A percentile compares a stretch with the other conserved stretches of the same genome.
These are phyloP conservation scores for Aspergillus chevalieri DNA, from an alignment of 2,329 filamentous ascomycete genomes.

Conservation along the genomic window DNA sequence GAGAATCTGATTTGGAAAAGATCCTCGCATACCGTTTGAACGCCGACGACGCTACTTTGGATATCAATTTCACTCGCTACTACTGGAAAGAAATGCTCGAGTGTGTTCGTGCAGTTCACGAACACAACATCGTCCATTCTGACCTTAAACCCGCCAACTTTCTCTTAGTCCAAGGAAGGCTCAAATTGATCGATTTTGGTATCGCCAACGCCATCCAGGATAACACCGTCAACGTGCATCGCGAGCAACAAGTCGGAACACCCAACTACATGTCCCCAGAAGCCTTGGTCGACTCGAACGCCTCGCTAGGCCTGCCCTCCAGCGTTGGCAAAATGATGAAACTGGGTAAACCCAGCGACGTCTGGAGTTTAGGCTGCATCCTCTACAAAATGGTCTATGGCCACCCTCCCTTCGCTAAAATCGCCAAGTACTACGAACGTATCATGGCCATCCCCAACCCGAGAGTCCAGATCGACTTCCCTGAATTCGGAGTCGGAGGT, in stretches of 20 bases:
- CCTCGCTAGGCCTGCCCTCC: slow-evolving; percentile 45
- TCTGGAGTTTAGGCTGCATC: slow-evolving; percentile 95
- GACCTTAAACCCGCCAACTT: slow-evolving; percentile 98
- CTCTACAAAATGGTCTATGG: slow-evolving; percentile 98
- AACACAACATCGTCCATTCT: slow-evolving; percentile 88
- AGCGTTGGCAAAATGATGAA: slow-evolving; percentile 72
- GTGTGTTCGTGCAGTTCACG: slow-evolving; percentile 83
- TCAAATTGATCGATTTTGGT: slow-evolving; percentile 97
- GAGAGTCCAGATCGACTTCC: slow-evolving; percentile 44
- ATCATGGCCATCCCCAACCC: slow-evolving; percentile 55
- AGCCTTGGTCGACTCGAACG: slow-evolving; percentile 81
- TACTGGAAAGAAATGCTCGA: slow-evolving; percentile 99
- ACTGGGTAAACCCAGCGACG: slow-evolving; percentile 88
- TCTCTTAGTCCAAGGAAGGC: slow-evolving; percentile 76
- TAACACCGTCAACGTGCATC: slow-evolving; percentile 93
- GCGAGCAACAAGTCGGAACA: slow-evolving; percentile 89
- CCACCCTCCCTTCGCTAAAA: slow-evolving; percentile 90
- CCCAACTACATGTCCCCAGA: slow-evolving; percentile 99
- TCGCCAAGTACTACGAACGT: slow-evolving; percentile 76
- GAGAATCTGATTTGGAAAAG: slow-evolving; percentile 85
- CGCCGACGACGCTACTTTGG: slow-evolving; percentile 67
- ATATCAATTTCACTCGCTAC: slow-evolving; percentile 86
- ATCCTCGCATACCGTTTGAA: slow-evolving; percentile 70
- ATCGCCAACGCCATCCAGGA: slow-evolving; percentile 98
- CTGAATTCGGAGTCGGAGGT: slow-evolving; percentile 41